Conservation (phyloP, 1,284 basidiomycete genomes). For the Ustilago cynodontis region DNA sequence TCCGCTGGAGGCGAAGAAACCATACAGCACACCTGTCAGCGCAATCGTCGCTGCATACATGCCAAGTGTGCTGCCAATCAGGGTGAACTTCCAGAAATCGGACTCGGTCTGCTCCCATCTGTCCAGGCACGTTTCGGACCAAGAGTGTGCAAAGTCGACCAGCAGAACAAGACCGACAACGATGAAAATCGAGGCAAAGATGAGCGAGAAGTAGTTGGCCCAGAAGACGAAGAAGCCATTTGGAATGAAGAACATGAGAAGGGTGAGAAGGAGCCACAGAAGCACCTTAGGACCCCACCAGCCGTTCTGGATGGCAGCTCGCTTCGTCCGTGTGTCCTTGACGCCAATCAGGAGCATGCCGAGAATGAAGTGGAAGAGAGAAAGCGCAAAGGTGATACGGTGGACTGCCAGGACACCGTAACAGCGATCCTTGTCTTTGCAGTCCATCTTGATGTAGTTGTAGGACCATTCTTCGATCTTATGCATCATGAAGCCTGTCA, state of each 20-base stretch:
- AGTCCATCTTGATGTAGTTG: slow-evolving; percentile 98
- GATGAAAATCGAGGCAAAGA: slow-evolving; percentile 94
- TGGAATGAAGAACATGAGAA: slow-evolving; percentile 89
- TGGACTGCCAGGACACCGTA: slow-evolving; percentile 98
- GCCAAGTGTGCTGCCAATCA: slow-evolving; percentile 90
- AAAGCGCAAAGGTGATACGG: slow-evolving; percentile 93
- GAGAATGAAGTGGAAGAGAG: slow-evolving; percentile 87
- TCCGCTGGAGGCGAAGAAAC: slow-evolving; percentile 87
- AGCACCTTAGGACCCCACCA: slow-evolving; percentile 99
- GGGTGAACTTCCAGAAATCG: slow-evolving; percentile 94
- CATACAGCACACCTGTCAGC: slow-evolving; percentile 88
- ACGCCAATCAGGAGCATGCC: slow-evolving; percentile 85
- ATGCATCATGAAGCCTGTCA: slow-evolving; percentile 86
- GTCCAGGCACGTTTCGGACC: slow-evolving; percentile 96
- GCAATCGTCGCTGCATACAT: slow-evolving; percentile 87
- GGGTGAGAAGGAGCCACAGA: slow-evolving; percentile 82
- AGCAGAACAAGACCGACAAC: slow-evolving; percentile 93
- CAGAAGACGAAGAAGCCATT: slow-evolving; percentile 95
- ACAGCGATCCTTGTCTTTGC: slow-evolving; percentile 84
- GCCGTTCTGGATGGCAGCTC: slow-evolving; percentile 95
- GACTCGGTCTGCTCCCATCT: slow-evolving; percentile 90
- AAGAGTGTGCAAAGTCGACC: slow-evolving; percentile 98
- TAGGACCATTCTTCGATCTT: slow-evolving; percentile 92
- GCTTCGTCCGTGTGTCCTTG: slow-evolving; percentile 86
- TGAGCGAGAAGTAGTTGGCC: slow-evolving; percentile 90